These are phyloP conservation scores for Posidonia australis DNA, from an alignment of 106 monocot species.

Conservation along the genomic window DNA sequence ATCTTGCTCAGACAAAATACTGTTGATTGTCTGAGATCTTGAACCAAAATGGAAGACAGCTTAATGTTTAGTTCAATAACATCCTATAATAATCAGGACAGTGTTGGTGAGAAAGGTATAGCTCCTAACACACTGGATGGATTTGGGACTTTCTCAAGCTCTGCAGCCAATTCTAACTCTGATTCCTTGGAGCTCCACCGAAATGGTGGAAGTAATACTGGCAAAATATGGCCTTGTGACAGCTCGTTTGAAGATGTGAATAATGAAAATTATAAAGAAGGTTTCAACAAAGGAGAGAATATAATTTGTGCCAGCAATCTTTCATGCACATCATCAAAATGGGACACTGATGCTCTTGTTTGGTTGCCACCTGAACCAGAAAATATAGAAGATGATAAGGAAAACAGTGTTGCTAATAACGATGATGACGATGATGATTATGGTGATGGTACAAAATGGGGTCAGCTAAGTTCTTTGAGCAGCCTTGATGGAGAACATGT, in stretches of 20 bases:
- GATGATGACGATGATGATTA: constrained; percentile 74
- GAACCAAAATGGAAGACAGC: neutral
- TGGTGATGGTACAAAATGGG: constrained; percentile 47
- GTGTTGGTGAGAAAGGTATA: neutral
- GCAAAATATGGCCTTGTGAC: constrained; percentile 5
- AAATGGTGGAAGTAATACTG: constrained; percentile 9
- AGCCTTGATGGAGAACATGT: constrained; percentile 24
- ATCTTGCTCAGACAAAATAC: too few relatives aligned
- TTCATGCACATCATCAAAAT: constrained; percentile 8
- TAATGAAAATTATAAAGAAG: constrained; percentile 22
- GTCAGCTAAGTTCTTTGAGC: constrained; percentile 35
- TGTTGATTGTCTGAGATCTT: too few relatives aligned
- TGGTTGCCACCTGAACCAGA: constrained; percentile 86
- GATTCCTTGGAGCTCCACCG: neutral
- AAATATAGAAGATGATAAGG: constrained; percentile 33
- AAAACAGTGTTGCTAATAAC: constrained; percentile 47
- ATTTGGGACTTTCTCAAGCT: neutral
- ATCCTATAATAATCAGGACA: neutral
- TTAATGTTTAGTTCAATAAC: neutral
- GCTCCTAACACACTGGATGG: neutral
- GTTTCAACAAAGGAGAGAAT: constrained; percentile 27
- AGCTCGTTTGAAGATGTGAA: constrained; percentile 21
- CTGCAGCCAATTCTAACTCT: neutral
- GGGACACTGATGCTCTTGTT: constrained; percentile 28
- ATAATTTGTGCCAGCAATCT: neutral